Evolutionary conservation across 768 basidiomycete genomes (phyloP).

Genomic region (Kwoniella botswanensis): DNA sequence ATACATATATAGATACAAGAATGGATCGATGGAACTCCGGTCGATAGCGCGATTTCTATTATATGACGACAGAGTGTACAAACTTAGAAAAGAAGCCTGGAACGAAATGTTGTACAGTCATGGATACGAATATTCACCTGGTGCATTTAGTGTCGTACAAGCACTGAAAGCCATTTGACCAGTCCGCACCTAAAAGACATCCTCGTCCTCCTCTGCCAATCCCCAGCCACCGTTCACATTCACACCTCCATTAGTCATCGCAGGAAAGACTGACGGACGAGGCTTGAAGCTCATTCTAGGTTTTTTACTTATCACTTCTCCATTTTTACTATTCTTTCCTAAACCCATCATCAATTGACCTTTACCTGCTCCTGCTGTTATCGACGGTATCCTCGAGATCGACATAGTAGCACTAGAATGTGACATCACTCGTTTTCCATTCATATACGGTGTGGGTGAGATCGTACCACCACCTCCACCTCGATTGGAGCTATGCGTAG

Average conservation of each 20-base stretch:
- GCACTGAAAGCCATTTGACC: no score
- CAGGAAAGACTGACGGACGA: conserved; percentile 15
- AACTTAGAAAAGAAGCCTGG: no score
- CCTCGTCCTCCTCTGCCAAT: conserved; percentile 28
- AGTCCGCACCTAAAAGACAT: no score
- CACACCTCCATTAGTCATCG: conserved; percentile 7
- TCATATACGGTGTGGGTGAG: conserved; percentile 11
- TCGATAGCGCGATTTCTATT: no score
- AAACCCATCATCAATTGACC: conserved; percentile 9
- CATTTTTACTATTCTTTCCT: neutral
- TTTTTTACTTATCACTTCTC: conserved; percentile 12
- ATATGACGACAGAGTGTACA: no score
- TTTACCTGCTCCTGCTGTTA: conserved; percentile 2
- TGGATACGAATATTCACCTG: no score
- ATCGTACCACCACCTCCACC: neutral
- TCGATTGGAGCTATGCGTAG: neutral
- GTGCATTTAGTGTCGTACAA: no score
- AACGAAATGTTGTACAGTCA: no score
- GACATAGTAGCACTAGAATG: conserved; percentile 12
- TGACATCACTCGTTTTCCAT: conserved; percentile 13
- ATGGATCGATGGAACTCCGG: no score
- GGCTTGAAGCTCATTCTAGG: conserved; percentile 28
- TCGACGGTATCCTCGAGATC: conserved; percentile 7
- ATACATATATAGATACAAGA: no score
- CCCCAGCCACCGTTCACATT: conserved; percentile 8